These are phyloP conservation scores for Coemansia sp. DNA, from an alignment of 192 early-diverging fungal species.

Conservation along the genomic window DNA sequence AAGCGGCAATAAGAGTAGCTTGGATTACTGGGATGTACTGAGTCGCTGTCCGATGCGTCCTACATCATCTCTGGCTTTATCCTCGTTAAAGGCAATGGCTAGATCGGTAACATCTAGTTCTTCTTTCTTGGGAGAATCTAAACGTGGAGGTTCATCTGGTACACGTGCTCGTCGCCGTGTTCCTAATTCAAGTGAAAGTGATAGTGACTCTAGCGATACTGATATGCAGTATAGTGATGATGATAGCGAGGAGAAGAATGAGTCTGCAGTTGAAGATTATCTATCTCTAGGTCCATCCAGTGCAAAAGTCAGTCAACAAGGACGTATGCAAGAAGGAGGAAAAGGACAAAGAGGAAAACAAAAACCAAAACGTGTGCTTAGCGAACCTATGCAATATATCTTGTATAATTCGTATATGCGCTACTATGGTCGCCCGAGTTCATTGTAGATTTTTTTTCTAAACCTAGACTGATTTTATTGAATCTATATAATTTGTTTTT, in stretches of 20 bases:
- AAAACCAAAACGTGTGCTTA: constrained; percentile 33
- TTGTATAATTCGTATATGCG: constrained; percentile 47
- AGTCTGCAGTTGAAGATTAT: too few relatives aligned
- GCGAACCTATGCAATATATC: constrained; percentile 50
- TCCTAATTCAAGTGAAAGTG: constrained; percentile 1
- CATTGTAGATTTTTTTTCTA: too few relatives aligned
- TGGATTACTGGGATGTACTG: constrained; percentile 44
- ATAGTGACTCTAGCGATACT: not conserved
- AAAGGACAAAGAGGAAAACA: constrained; percentile 9
- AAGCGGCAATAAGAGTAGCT: not conserved
- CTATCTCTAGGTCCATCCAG: too few relatives aligned
- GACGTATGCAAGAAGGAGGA: not conserved
- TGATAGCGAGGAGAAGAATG: not conserved
- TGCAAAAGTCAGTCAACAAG: not conserved
- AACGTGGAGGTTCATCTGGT: too few relatives aligned
- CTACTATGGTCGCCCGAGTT: constrained; percentile 42
- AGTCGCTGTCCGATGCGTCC: constrained; percentile 42
- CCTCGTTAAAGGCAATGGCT: constrained; percentile 38
- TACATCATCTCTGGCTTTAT: constrained; percentile 36
- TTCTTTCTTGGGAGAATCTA: too few relatives aligned
- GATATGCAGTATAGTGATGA: constrained; percentile 2
- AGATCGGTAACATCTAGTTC: too few relatives aligned
- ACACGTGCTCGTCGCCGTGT: too few relatives aligned
- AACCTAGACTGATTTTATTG: constrained; percentile 4
- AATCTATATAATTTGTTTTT: constrained; percentile 1